Base-by-base conservation (phyloP, 179 eudicot species). In the Heliamphora pulchella region DNA sequence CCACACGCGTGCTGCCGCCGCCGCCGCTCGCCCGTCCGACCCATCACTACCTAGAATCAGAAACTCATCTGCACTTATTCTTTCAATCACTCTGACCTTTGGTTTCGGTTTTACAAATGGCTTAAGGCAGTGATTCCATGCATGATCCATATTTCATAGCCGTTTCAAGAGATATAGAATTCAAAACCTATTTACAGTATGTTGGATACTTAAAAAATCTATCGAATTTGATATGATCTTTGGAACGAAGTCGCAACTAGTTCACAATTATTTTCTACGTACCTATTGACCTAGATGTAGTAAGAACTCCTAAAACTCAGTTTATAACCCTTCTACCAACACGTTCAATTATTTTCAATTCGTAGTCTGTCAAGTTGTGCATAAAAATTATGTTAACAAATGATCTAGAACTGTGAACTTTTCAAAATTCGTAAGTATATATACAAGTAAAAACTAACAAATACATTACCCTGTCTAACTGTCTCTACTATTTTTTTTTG, bases 261-360 rank as follows among this genome's bases (percentile, higher is more conserved):
- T 44, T 14, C 55, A 76, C 4, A 67, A 41, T 9, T 39, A 53
- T 1, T 65, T 10, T 43, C 43, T 2, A 31, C 78, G 39, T 91
- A 93, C 98, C 98, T 81, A 93, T 85, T 57, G 98, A 93, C 85
- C 97, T 86, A 15, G 98, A 93, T 50, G 92, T 93, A 8, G 97
- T 92, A 18, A 93, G 94, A 77, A 93, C 94, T 14, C 98, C 98
- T 0, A 87, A 79, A 1, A 93, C 98, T 0, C 98, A 93, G 47
- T 93, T 88, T 71, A 93, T 89, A 17, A 93, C 98, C 69, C 83
- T 85, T 74, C 98, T 97, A 57, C 93, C 98, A 6, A 86, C 89
- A 2, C 61, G 87, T 87, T 93, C 97, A 64, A 93, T 92, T 76
- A 97, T 88, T 72, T 89, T 92, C 77, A 89, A 51, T 80, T 93